Evolutionary conservation across 1,139 yeast species (phyloP), one percentile per base, ranked within the genome.

Genomic region (Tardiomyces blankii): DNA sequence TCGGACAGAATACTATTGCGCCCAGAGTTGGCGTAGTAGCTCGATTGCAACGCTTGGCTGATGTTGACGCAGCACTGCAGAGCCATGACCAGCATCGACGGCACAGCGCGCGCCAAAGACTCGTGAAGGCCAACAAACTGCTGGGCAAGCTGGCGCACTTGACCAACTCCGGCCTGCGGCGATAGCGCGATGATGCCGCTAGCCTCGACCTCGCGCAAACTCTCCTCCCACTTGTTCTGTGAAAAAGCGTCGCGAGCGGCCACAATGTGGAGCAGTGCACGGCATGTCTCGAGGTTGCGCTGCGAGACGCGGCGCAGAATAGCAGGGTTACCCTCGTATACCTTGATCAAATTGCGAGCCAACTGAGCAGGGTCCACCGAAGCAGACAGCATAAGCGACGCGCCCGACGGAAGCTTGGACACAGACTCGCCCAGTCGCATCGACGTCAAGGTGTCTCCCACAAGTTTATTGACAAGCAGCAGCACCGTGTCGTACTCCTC

Each of bases 401-500:
- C 48, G 23, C 54, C 54, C 19, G 52, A 47, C 35, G 57, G 59
- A 40, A 51, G 51, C 9, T 48, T 51, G 4, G 57, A 49, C 13
- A 84, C 70, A 7, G 87, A 77, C 56, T 77, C 76, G 51, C 80
- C 84, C 52, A 87, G 70, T 53, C 85, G 95, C 2, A 84, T 77
- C 42, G 83, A 75, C 39, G 87, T 74, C 45, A 91, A 70, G 21
- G 82, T 73, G 58, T 89, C 96, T 40, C 96, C 88, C 44, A 91
- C 69, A 30, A 87, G 67, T 57, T 78, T 77, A 66, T 87, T 89
- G 51, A 89, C 77, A 49, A 87, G 75, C 1, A 75, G 64, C 13
- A 89, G 76, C n/a, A 87, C 97, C 27, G 86, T 81, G 59, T 85
- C 85, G 62, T 82, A 84, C 57, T 89, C 95, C 64, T 86, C 93